phyloP scores from a whole-genome alignment of 108 stramenopile genomes.

The Aurantiochytrium sp. region DNA sequence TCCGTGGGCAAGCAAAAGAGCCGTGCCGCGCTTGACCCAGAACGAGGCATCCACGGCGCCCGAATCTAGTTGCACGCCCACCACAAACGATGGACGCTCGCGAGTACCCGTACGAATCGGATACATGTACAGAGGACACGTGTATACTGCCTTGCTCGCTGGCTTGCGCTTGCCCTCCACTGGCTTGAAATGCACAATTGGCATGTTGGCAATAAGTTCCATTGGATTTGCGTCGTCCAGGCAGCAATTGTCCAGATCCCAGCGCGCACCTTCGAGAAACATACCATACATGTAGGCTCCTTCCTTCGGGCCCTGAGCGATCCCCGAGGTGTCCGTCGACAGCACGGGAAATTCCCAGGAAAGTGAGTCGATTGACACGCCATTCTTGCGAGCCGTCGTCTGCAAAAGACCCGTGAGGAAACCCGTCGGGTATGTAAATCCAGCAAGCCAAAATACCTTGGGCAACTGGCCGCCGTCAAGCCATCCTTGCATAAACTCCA shows the following conservation, averaged over 20 bases:
- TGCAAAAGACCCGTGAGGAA: slow-evolving; percentile 58
- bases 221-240: slow-evolving; percentile 53
- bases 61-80: slow-evolving; percentile 36
- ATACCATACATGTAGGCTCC: slow-evolving; percentile 52
- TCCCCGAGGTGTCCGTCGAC: background rate
- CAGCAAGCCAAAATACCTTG: slow-evolving; percentile 54
- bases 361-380: slow-evolving; percentile 52
- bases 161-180: slow-evolving; percentile 46
- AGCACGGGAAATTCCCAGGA: slow-evolving; percentile 50
- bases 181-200: slow-evolving; percentile 62
- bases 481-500: slow-evolving; percentile 43
- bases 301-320: slow-evolving; percentile 43
- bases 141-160: slow-evolving; percentile 41
- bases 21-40: slow-evolving; percentile 59
- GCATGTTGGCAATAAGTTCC: slow-evolving; percentile 55
- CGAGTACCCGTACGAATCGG: slow-evolving; percentile 56
- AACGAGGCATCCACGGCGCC: slow-evolving; percentile 43
- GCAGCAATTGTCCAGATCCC: slow-evolving; percentile 39
- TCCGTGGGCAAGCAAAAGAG: slow-evolving; percentile 40
- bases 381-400: slow-evolving; percentile 50
- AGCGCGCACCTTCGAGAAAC: slow-evolving; percentile 56
- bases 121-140: slow-evolving; percentile 60
- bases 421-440: slow-evolving; percentile 62
- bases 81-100: slow-evolving; percentile 55
- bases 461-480: slow-evolving; percentile 33